Conservation (phyloP, 1,139 yeast species). For the Candida sp. region DNA sequence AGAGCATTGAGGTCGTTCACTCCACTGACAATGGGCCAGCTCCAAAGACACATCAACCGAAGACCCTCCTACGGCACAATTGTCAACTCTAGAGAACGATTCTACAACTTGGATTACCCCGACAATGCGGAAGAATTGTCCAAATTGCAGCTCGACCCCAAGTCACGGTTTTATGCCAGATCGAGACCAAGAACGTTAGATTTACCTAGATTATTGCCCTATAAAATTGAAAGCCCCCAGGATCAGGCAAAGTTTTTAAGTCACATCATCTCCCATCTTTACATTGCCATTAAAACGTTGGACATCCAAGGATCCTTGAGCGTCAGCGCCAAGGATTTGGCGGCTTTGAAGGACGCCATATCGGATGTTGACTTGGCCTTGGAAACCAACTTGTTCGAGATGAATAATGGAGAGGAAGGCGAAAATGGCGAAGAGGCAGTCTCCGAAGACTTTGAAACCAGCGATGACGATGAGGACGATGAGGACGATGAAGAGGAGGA, state of each 20-base stretch:
- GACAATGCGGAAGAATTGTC: slow-evolving; percentile 45
- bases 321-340: slow-evolving; percentile 67
- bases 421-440: slow-evolving; percentile 35
- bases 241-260: slow-evolving; percentile 80
- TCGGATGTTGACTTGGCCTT: slow-evolving; percentile 57
- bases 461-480: slow-evolving; percentile 40
- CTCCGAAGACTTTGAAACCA: slow-evolving; percentile 46
- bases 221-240: slow-evolving; percentile 66
- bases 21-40: slow-evolving; percentile 25
- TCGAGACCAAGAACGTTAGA: slow-evolving; percentile 56
- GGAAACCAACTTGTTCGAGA: slow-evolving; percentile 54
- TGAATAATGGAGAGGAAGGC: slow-evolving; percentile 39
- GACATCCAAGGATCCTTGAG: slow-evolving; percentile 79
- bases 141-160: slow-evolving; percentile 47
- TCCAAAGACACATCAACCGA: slow-evolving; percentile 20
- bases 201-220: slow-evolving; percentile 73
- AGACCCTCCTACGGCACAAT: slow-evolving; percentile 42
- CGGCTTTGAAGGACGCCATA: slow-evolving; percentile 37
- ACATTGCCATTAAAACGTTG: slow-evolving; percentile 75
- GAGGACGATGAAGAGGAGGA: slow-evolving; percentile 32
- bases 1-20: slow-evolving; percentile 26
- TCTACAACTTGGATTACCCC: slow-evolving; percentile 65
- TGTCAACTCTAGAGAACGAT: slow-evolving; percentile 41
- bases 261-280: slow-evolving; percentile 79
- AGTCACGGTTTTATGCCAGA: slow-evolving; percentile 63